These are phyloP conservation scores for Starmerella roubikii DNA, from an alignment of 805 yeast genomes.

Conservation along the genomic window DNA sequence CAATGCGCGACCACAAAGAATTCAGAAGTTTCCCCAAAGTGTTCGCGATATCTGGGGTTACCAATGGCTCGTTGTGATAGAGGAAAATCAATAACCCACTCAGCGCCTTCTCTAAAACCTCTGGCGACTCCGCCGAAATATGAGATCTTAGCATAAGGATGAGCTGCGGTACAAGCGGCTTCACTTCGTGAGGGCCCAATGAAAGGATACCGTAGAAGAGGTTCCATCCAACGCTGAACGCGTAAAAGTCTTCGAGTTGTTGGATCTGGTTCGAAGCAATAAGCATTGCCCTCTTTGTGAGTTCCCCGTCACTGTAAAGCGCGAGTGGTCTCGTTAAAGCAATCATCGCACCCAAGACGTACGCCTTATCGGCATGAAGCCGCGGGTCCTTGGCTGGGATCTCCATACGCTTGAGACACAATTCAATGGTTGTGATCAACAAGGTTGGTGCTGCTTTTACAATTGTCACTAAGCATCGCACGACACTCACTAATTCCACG, in stretches of 20 bases:
- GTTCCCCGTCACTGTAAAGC: slow-evolving; percentile 15
- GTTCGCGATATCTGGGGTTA: slow-evolving; percentile 33
- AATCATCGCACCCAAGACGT: slow-evolving; percentile 14
- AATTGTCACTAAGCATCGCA: slow-evolving; percentile 6
- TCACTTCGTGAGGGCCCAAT: slow-evolving; percentile 40
- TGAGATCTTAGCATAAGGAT: slow-evolving; percentile 51
- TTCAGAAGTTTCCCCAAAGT: slow-evolving; percentile 39
- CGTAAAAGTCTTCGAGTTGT: slow-evolving; percentile 2
- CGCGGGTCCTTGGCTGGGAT: not conserved
- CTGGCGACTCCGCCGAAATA: slow-evolving; percentile 28
- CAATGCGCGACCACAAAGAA: slow-evolving; percentile 25
- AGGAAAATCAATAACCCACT: slow-evolving; percentile 44
- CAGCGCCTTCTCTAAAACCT: slow-evolving; percentile 32
- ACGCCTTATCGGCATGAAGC: not conserved
- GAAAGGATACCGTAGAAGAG: slow-evolving; percentile 50
- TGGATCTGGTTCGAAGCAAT: slow-evolving; percentile 7
- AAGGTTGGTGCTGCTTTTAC: slow-evolving; percentile 13
- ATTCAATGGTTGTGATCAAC: slow-evolving; percentile 11
- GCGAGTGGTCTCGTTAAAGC: slow-evolving; percentile 8
- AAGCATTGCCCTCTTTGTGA: slow-evolving; percentile 9
- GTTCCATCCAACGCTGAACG: slow-evolving; percentile 39
- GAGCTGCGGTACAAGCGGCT: slow-evolving; percentile 45
- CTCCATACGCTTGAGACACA: slow-evolving; percentile 14
- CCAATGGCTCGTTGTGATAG: slow-evolving; percentile 25
- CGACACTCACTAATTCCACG: not conserved